Percentiles rank a stretch among this genome's conserved stretches.
Conservation (phyloP, 371 early-diverging fungal species). For the Rhizomucor pusillus region DNA sequence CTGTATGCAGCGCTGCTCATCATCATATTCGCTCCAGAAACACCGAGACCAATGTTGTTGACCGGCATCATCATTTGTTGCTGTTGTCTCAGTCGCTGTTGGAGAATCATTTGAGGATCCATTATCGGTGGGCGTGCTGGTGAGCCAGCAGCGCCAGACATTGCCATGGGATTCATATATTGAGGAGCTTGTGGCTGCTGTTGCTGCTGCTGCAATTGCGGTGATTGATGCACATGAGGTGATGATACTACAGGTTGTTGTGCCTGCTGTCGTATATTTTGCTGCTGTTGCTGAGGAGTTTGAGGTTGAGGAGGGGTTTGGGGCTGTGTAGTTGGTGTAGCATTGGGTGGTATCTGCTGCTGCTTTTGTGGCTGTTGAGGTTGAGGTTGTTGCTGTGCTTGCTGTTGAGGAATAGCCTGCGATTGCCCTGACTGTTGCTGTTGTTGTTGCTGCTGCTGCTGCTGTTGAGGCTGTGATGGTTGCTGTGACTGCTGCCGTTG, state of each 20-base stretch:
- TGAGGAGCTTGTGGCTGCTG: not conserved
- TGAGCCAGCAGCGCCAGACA: constrained; percentile 2
- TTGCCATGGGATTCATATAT: not conserved
- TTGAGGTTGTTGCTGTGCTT: not conserved
- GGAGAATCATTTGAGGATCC: constrained; percentile 4
- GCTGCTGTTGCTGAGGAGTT: constrained; percentile 5
- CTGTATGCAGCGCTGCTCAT: not conserved
- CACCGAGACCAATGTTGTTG: constrained; percentile 14
- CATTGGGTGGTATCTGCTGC: not conserved
- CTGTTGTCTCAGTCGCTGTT: constrained; percentile 5
- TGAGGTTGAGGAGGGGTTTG: constrained; percentile 1
- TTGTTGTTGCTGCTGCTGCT: constrained; percentile 5
- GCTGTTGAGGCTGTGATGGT: too few species aligned
- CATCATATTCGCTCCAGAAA: constrained; percentile 3
- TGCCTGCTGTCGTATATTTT: not conserved
- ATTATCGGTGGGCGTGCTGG: not conserved
- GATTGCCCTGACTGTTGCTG: not conserved
- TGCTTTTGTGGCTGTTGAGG: not conserved
- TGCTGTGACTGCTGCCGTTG: constrained; percentile 29
- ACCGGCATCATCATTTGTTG: constrained; percentile 7
- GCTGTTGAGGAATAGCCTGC: not conserved
- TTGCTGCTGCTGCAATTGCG: not conserved
- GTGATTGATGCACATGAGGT: not conserved
- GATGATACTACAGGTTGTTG: not conserved
- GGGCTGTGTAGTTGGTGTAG: not conserved